Conservation (phyloP, 495 filamentous ascomycete species). For the Pyronema domesticum region DNA sequence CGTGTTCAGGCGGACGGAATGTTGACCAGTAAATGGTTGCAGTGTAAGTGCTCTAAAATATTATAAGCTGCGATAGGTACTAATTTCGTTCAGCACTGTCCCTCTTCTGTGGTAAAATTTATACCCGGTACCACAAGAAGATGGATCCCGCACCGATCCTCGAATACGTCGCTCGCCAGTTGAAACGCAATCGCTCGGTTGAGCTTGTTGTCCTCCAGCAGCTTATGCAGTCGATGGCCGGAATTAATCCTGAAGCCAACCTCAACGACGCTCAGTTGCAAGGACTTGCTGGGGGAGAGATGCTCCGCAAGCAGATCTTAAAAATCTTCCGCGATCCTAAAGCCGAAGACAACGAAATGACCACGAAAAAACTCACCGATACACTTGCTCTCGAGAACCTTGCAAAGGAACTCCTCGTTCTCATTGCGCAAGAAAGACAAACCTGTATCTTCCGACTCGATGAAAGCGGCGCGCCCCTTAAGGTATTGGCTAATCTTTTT, state of each 20-base stretch:
- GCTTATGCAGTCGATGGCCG: constrained; percentile 76
- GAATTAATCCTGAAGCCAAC: constrained; percentile 65
- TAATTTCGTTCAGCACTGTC: constrained; percentile 43
- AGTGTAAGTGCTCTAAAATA: constrained; percentile 17
- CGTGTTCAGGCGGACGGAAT: constrained; percentile 70
- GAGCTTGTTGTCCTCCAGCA: constrained; percentile 81
- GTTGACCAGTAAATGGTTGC: constrained; percentile 72
- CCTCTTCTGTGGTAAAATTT: constrained; percentile 70
- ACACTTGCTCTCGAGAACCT: constrained; percentile 36
- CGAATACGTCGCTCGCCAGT: constrained; percentile 71
- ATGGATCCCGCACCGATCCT: constrained; percentile 77
- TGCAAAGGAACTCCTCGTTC: constrained; percentile 60
- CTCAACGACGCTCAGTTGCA: constrained; percentile 73
- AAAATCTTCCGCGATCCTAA: constrained; percentile 60
- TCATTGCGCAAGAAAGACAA: constrained; percentile 76
- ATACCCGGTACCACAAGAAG: constrained; percentile 56
- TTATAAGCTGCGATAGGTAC: not conserved
- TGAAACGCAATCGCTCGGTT: constrained; percentile 59
- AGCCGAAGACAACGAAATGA: constrained; percentile 54
- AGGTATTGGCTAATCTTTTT: constrained; percentile 65
- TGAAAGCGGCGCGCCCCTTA: constrained; percentile 44
- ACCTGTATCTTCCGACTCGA: constrained; percentile 55
- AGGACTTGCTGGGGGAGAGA: constrained; percentile 69
- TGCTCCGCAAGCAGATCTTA: constrained; percentile 61
- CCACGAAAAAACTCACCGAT: constrained; percentile 63